Evolutionary conservation across 495 filamentous ascomycete genomes (phyloP).

Genomic region (Daldinia vernicosa): DNA sequence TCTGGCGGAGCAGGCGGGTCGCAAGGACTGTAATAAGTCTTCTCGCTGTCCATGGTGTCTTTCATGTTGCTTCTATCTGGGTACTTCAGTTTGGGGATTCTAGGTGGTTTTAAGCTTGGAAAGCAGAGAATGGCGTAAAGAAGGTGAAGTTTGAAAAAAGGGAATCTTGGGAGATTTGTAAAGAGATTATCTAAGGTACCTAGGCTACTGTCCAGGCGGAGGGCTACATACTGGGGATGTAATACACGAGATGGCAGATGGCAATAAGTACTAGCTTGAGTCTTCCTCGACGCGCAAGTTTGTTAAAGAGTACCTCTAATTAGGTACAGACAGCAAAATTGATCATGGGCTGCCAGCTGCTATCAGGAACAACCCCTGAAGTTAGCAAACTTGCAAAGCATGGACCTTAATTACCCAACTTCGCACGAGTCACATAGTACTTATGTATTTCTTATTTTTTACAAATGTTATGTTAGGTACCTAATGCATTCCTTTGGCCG

Average conservation of each 20-base stretch:
- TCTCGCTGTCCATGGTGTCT: background rate
- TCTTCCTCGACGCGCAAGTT: background rate
- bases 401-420: slow-evolving; percentile 2
- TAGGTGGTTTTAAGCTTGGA: background rate
- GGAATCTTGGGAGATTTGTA: background rate
- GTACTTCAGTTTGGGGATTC: background rate
- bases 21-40: background rate
- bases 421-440: background rate
- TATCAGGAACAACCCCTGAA: background rate
- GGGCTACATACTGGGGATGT: background rate
- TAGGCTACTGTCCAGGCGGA: background rate
- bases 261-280: background rate
- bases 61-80: background rate
- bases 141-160: background rate
- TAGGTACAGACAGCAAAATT: background rate
- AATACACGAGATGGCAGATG: background rate
- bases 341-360: background rate
- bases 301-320: background rate
- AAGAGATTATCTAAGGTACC: no score
- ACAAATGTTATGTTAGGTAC: background rate
- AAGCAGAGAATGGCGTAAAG: background rate
- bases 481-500: background rate
- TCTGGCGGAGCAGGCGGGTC: background rate
- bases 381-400: slow-evolving; percentile 5
- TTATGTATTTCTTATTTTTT: background rate